Base-by-base conservation (phyloP, 2,329 filamentous ascomycete species). In the Amauroascus niger region DNA sequence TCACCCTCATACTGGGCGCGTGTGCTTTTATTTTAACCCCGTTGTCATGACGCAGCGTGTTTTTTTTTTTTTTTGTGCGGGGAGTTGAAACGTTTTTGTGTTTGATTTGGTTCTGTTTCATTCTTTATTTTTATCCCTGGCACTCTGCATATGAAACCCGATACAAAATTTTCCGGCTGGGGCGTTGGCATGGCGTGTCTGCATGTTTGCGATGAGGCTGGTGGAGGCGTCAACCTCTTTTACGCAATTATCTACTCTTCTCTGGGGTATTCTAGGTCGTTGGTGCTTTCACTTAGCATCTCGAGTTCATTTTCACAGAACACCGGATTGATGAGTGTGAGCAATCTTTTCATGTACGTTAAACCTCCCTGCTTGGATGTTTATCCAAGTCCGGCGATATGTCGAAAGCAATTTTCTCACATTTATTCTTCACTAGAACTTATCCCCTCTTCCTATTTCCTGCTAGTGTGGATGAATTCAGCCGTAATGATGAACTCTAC, bases 301-400 rank as follows among this genome's bases (percentile, higher is more conserved):
- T 64, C 65, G 63, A 64, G 52, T 58, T 69, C 66, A 58, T 62
- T 63, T 62, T 64, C 61, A 62, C 64, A 66, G 60, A 64, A 63
- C 53, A 44, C 54, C 67, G 63, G 63, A 60, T 52, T 57, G 53
- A 62, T 64, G 63, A 63, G 60, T 65, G 65, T 69, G 67, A 64
- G 28, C 39, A 33, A 50, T 64, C 53, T 56, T 57, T 58, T 63
- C 67, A 73, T 75, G 72, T 75, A 75, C 68, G 72, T 75, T 75
- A 75, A 74, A 54, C 70, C 69, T 73, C 71, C 72, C 70, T 71
- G 65, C 63, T 69, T 69, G 69, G 63, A 63, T 65, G 67, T 69
- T 60, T 65, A 65, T 63, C 61, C 62, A 64, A 65, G 69, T 64
- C 63, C 63, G 67, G 68, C 62, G 28, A 63, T 71, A 72, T 70